Conservation (phyloP, 495 filamentous ascomycete genomes). For the Chlorociboria aeruginascens region DNA sequence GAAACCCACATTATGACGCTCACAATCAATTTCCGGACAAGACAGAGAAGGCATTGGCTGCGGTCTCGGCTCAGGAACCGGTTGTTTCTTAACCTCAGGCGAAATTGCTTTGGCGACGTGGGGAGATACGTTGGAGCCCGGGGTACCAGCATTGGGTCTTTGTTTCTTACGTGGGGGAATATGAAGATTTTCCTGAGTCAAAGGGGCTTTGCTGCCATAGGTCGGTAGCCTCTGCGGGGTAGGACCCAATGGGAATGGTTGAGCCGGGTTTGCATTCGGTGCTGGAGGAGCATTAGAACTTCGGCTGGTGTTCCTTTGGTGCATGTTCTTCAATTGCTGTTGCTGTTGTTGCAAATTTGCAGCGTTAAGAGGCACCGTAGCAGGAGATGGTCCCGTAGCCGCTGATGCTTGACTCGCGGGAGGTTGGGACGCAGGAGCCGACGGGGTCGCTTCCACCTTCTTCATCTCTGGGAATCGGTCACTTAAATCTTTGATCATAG, state of each 20-base stretch:
- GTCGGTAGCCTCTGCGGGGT: slow-evolving; percentile 57
- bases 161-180: slow-evolving; percentile 43
- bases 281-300: slow-evolving; percentile 41
- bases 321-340: slow-evolving; percentile 35
- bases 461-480: slow-evolving; percentile 13
- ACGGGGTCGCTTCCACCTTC: slow-evolving; percentile 4
- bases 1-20: slow-evolving; percentile 31
- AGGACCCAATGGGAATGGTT: slow-evolving; percentile 50
- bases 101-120: slow-evolving; percentile 29
- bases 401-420: slow-evolving; percentile 3
- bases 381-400: slow-evolving; percentile 13
- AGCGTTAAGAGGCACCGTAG: slow-evolving; percentile 39
- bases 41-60: slow-evolving; percentile 21
- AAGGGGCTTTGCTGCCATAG: slow-evolving; percentile 30
- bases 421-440: neutral
- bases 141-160: slow-evolving; percentile 25
- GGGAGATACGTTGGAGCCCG: slow-evolving; percentile 31
- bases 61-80: slow-evolving; percentile 20
- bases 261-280: slow-evolving; percentile 48
- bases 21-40: slow-evolving; percentile 18
- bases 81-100: slow-evolving; percentile 34
- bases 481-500: slow-evolving; percentile 19
- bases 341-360: slow-evolving; percentile 59
- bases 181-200: slow-evolving; percentile 36
- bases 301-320: slow-evolving; percentile 30